Percentiles rank a stretch among this genome's conserved stretches.
phyloP scores from a whole-genome alignment of 768 basidiomycete genomes.

The Suillus clintonianus region DNA sequence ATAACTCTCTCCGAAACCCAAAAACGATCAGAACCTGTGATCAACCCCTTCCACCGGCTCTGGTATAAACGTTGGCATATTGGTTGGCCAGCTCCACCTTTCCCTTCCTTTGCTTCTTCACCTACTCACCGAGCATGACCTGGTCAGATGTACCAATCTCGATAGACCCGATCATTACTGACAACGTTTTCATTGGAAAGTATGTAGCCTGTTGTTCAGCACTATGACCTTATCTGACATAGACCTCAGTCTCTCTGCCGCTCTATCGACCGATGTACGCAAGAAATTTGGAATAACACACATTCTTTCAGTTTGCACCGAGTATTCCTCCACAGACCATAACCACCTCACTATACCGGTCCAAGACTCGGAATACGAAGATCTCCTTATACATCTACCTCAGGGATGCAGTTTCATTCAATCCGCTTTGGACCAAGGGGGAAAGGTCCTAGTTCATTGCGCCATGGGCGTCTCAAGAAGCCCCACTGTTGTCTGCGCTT shows the following conservation, averaged over 20 bases:
- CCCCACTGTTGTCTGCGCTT: slow-evolving; percentile 58
- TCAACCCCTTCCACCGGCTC: neutral
- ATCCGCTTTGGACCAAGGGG: slow-evolving; percentile 50
- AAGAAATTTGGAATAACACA: slow-evolving; percentile 51
- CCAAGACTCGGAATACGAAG: slow-evolving; percentile 51
- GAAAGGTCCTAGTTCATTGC: slow-evolving; percentile 70
- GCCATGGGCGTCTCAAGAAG: slow-evolving; percentile 75
- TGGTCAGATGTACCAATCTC: slow-evolving; percentile 30
- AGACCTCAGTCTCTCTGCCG: slow-evolving; percentile 29
- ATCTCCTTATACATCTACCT: slow-evolving; percentile 67
- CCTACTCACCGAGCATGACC: slow-evolving; percentile 20
- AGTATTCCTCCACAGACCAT: slow-evolving; percentile 46
- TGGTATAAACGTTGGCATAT: slow-evolving; percentile 8
- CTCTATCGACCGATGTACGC: slow-evolving; percentile 32
- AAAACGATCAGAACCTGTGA: neutral
- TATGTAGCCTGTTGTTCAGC: slow-evolving; percentile 13
- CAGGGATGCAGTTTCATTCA: slow-evolving; percentile 63
- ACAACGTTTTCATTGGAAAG: slow-evolving; percentile 39
- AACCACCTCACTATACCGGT: slow-evolving; percentile 37
- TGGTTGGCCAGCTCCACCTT: slow-evolving; percentile 9
- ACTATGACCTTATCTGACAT: slow-evolving; percentile 3
- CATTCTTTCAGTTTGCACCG: slow-evolving; percentile 57
- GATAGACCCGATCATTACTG: slow-evolving; percentile 27
- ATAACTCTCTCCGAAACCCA: neutral
- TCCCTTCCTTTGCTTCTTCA: slow-evolving; percentile 4